phyloP scores from a whole-genome alignment of 2,329 filamentous ascomycete genomes.

The Aulographum hederae region DNA sequence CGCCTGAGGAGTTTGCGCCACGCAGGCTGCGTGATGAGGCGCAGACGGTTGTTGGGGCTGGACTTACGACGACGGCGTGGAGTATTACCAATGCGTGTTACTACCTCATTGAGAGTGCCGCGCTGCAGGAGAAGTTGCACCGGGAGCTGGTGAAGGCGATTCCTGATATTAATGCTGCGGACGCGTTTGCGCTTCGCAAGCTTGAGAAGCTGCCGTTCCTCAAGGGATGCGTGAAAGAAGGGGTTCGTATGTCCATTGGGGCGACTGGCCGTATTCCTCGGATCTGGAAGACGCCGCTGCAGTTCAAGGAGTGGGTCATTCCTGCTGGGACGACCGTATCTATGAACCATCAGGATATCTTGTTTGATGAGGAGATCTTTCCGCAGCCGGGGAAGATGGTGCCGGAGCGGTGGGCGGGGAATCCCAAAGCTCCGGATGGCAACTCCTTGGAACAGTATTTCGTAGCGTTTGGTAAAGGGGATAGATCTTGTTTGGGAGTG shows the following conservation, averaged over 20 bases:
- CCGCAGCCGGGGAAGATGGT: conserved; percentile 11
- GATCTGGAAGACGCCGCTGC: background rate
- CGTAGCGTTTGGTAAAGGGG: conserved; percentile 21
- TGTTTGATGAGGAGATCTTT: conserved; percentile 10
- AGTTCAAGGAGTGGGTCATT: conserved; percentile 2
- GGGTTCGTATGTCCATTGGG: background rate
- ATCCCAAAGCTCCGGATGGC: background rate
- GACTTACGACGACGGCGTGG: conserved; percentile 20
- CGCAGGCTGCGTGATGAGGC: conserved; percentile 20
- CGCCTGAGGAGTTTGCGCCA: conserved; percentile 7
- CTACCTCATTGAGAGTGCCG: conserved; percentile 12
- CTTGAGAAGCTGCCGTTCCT: conserved; percentile 24
- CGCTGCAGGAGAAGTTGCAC: conserved; percentile 9
- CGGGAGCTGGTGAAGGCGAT: conserved; percentile 11
- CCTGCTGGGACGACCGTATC: conserved; percentile 5
- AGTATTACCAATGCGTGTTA: conserved; percentile 13
- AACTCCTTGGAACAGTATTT: conserved; percentile 13
- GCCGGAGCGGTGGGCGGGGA: conserved; percentile 10
- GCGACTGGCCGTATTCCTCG: background rate
- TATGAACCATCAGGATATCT: conserved; percentile 5
- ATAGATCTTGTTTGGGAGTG: conserved; percentile 27
- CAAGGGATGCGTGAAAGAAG: conserved; percentile 5
- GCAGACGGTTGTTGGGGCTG: conserved; percentile 18
- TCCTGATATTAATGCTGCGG: conserved; percentile 7
- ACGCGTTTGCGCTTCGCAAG: conserved; percentile 9